Base-by-base conservation (phyloP, 2,329 filamentous ascomycete genomes). In the Rutstroemia sp. region DNA sequence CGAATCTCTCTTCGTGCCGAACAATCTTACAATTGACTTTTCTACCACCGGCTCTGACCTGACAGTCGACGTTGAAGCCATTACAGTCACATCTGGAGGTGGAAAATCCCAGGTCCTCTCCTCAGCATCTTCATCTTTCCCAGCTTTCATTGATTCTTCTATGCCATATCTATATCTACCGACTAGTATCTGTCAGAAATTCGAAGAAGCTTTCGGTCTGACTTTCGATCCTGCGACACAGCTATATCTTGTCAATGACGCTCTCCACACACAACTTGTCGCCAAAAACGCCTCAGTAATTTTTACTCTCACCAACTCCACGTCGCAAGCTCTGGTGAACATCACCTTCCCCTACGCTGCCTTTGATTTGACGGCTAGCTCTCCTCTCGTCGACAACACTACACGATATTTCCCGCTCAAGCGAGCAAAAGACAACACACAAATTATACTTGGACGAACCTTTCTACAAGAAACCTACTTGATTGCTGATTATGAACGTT, bases 151-250 rank as follows among this genome's bases (percentile, higher is more conserved):
- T 19, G 73, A 75, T 56, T 72, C 72, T 2, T 71, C 70, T 2
- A 69, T 71, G 9, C 69, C 73, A 7, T 73, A 71, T 58, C 51
- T 74, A 7, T 74, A 69, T 65, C 66, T 75, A 45, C 72, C 73
- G 3, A 58, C 64, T 5, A 59, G 62, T 14, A 64, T 70, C 9
- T 74, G 73, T 56, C 62, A 68, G 47, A 56, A 59, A 42, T 72
- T 74, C 57, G 72, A 72, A 49, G 58, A 63, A 8, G 67, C 68
- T 9, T 67, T 73, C 23, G 68, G 68, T 21, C 57, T 74, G 10
- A 67, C 59, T 1, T 74, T 70, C 56, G 68, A 73, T 51, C 59
- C 67, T 14, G 64, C 64, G 6, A 64, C 69, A 6, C 60, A 70
- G 45, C 62, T 73, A 0, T 74, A 75, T 58, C 61, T 69, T 14